A percentile compares a stretch with the other conserved stretches of the same genome.
Conservation (phyloP, 441 rosid genomes). For the Biscutella laevigata region DNA sequence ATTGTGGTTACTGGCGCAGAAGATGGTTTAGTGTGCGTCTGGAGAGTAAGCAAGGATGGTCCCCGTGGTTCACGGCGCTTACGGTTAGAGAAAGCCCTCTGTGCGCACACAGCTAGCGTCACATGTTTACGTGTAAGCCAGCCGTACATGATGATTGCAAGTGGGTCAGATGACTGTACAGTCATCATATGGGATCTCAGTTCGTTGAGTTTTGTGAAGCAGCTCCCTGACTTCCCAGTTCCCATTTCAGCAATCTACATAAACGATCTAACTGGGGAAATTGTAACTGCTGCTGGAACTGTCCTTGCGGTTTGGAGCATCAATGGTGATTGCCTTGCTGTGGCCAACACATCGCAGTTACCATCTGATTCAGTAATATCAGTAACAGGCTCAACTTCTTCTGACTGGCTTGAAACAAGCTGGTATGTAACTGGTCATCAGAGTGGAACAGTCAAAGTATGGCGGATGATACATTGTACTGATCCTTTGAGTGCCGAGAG, state of each 20-base stretch:
- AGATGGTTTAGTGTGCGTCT: constrained; percentile 80
- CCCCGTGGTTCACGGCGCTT: constrained; percentile 50
- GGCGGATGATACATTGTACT: constrained; percentile 88
- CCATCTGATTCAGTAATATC: constrained; percentile 95
- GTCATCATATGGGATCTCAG: constrained; percentile 97
- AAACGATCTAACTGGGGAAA: constrained; percentile 90
- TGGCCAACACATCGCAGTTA: constrained; percentile 84
- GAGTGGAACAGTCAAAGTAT: constrained; percentile 94
- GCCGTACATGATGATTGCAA: constrained; percentile 91
- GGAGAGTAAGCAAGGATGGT: constrained; percentile 75
- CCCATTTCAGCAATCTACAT: constrained; percentile 82
- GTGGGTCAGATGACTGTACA: constrained; percentile 94
- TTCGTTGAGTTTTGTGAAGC: constrained; percentile 74
- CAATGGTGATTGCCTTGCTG: constrained; percentile 96
- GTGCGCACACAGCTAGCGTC: constrained; percentile 75
- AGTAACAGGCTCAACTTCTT: constrained; percentile 69
- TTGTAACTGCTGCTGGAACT: constrained; percentile 92
- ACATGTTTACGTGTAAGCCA: constrained; percentile 93
- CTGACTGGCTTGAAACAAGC: constrained; percentile 90
- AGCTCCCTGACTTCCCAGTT: constrained; percentile 80
- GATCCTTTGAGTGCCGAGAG: constrained; percentile 40
- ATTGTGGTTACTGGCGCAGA: constrained; percentile 90
- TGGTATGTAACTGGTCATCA: constrained; percentile 99
- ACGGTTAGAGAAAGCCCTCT: constrained; percentile 70
- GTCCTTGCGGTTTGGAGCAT: constrained; percentile 96